Conservation (phyloP, 2,329 filamentous ascomycete species). For the Magnaporthiopsis rhizophila region DNA sequence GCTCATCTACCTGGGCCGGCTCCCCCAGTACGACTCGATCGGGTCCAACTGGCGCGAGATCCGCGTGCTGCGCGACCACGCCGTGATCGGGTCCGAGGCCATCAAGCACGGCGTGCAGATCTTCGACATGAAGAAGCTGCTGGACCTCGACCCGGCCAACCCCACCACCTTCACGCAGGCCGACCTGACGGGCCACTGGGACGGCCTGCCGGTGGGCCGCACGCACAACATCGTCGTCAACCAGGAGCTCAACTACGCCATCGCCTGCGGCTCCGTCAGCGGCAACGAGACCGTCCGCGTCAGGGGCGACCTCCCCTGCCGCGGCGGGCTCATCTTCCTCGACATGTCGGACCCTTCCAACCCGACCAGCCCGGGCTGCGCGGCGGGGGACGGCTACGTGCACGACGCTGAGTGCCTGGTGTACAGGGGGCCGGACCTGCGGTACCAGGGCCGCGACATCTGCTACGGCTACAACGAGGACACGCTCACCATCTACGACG, state of each 20-base stretch:
- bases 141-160: constrained; percentile 33
- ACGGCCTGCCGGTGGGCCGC: constrained; percentile 6
- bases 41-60: constrained; percentile 41
- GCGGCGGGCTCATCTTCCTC: constrained; percentile 49
- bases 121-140: constrained; percentile 53
- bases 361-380: constrained; percentile 45
- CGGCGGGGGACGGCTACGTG: constrained; percentile 43
- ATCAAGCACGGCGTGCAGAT: constrained; percentile 49
- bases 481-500: constrained; percentile 31
- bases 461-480: constrained; percentile 51
- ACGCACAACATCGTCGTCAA: constrained; percentile 10
- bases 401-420: constrained; percentile 53
- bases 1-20: constrained; percentile 42
- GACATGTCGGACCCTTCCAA: constrained; percentile 46
- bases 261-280: constrained; percentile 27
- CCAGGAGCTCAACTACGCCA: constrained; percentile 30
- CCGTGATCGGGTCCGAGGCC: constrained; percentile 33
- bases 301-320: constrained; percentile 33
- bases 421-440: constrained; percentile 40
- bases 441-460: constrained; percentile 41
- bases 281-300: constrained; percentile 12
- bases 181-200: constrained; percentile 5
- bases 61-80: constrained; percentile 27
- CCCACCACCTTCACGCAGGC: constrained; percentile 14
- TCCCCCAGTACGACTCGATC: constrained; percentile 31